phyloP scores from a whole-genome alignment of 2,329 filamentous ascomycete genomes.

The Penicillium sp. region DNA sequence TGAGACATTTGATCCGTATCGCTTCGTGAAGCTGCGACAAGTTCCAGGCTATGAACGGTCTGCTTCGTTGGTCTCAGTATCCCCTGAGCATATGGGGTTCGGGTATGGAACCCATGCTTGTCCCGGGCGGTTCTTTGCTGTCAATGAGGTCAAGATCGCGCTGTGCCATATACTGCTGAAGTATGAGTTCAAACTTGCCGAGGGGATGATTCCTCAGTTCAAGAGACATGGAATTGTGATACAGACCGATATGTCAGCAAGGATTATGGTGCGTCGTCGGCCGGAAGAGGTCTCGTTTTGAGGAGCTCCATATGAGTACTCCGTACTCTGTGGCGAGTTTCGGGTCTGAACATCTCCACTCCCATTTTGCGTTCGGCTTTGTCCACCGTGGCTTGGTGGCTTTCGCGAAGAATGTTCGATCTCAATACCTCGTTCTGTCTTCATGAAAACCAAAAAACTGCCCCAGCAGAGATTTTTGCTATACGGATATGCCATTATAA shows the following conservation, averaged over 20 bases:
- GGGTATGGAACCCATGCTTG: conserved; percentile 1
- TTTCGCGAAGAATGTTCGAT: neutral
- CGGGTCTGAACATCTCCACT: neutral
- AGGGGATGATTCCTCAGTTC: neutral
- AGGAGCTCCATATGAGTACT: neutral
- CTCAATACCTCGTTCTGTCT: neutral
- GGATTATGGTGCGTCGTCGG: neutral
- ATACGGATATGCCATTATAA: too few species aligned
- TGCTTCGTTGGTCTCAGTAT: neutral
- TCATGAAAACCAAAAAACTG: too few species aligned
- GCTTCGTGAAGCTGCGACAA: neutral
- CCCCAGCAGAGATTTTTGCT: too few species aligned
- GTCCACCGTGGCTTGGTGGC: neutral
- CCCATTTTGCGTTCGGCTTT: neutral
- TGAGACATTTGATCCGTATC: neutral
- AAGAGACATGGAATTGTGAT: neutral
- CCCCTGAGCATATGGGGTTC: neutral
- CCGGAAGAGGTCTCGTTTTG: neutral
- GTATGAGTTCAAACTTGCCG: conserved; percentile 48
- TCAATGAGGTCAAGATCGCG: conserved; percentile 49
- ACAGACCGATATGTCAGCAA: neutral
- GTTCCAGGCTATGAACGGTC: neutral
- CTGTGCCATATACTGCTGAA: conserved; percentile 51
- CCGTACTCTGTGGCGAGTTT: too few species aligned
- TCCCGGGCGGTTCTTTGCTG: neutral